phyloP scores from a whole-genome alignment of 139 green algal species.

The Zygnema circumcarinatum region DNA sequence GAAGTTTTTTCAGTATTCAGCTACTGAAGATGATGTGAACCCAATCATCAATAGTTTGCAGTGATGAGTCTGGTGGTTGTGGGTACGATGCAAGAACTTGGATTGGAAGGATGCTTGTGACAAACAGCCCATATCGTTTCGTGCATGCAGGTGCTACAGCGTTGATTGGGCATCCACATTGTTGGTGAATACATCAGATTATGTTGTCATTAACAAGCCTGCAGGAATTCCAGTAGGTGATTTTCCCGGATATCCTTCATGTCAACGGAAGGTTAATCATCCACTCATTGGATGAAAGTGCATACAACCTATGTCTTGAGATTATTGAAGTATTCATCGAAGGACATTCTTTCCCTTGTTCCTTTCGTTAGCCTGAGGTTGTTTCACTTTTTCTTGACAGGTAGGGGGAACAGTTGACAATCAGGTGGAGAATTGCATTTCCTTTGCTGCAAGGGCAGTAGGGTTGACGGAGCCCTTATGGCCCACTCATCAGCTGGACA shows the following conservation, averaged over 20 bases:
- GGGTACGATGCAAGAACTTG: no score
- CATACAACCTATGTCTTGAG: background rate
- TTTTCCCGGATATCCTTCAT: background rate
- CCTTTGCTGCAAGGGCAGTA: background rate
- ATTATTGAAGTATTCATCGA: background rate
- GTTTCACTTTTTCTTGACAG: background rate
- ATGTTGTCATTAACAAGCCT: conserved; percentile 12
- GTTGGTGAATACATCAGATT: background rate
- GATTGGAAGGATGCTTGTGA: no score
- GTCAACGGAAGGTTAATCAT: no score
- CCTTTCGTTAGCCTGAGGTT: background rate
- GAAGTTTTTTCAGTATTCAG: no score
- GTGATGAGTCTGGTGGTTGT: no score
- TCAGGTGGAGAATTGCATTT: background rate
- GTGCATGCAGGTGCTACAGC: background rate
- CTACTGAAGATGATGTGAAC: no score
- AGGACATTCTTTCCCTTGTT: background rate
- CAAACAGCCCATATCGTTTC: no score
- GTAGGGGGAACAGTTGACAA: conserved; percentile 8
- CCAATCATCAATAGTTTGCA: no score
- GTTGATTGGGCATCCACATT: background rate
- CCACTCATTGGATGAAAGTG: no score
- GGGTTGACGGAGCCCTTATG: background rate
- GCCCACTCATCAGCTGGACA: conserved; percentile 6
- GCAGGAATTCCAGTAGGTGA: background rate